Evolutionary conservation across 2,329 filamentous ascomycete genomes (phyloP).

Genomic region (Ciborinia camelliae): DNA sequence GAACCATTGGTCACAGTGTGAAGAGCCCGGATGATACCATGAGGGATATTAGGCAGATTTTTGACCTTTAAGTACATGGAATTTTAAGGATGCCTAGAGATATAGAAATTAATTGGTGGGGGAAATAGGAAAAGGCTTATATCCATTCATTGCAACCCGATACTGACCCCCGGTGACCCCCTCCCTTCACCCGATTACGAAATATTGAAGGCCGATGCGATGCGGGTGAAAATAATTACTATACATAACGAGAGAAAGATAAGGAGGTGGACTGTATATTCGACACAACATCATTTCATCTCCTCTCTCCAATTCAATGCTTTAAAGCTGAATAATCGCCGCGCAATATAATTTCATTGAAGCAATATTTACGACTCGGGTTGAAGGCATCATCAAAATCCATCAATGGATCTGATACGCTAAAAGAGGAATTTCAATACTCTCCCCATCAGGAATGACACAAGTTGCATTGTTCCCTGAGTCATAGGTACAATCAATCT

Average conservation of each 20-base stretch:
- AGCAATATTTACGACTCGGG: too few relatives aligned
- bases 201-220: neutral
- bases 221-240: neutral
- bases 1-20: conserved; percentile 84
- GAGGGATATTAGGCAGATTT: conserved; percentile 74
- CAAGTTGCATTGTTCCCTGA: neutral
- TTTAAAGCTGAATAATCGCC: neutral
- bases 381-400: too few relatives aligned
- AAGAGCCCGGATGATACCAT: conserved; percentile 79
- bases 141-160: neutral
- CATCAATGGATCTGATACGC: neutral
- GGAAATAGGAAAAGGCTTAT: neutral
- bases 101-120: conserved; percentile 3
- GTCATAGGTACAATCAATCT: neutral
- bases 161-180: neutral
- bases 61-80: conserved; percentile 53
- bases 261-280: neutral
- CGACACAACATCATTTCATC: neutral
- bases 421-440: neutral
- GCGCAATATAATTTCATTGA: too few relatives aligned
- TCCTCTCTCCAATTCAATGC: neutral
- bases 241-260: too few relatives aligned
- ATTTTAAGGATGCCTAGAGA: neutral
- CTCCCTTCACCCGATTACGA: neutral
- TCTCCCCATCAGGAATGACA: neutral